Evolutionary conservation across 345 rosid species (phyloP).

Genomic region (Gossypioides kirkii): DNA sequence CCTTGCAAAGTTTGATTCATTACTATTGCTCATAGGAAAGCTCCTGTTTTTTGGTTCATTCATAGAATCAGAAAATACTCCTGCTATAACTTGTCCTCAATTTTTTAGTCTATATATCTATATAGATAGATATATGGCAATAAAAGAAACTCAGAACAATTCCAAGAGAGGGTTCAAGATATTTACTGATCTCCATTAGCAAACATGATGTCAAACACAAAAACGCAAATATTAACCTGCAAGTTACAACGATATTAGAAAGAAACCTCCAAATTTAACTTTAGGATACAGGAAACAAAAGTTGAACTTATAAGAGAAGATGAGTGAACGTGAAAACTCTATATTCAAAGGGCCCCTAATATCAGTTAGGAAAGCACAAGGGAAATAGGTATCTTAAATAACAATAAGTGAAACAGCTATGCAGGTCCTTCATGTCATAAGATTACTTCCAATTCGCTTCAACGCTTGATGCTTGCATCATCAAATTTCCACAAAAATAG

Average conservation of each 20-base stretch:
- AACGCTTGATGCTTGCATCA: neutral
- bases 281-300: neutral
- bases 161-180: slow-evolving; percentile 29
- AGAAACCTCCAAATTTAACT: slow-evolving; percentile 10
- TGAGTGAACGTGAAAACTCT: neutral
- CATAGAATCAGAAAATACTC: neutral
- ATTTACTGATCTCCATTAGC: slow-evolving; percentile 73
- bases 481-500: neutral
- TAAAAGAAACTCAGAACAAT: neutral
- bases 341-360: neutral
- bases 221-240: slow-evolving; percentile 81
- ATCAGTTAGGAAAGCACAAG: neutral
- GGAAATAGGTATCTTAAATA: neutral
- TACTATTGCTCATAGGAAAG: neutral
- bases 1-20: neutral
- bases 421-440: neutral
- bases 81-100: neutral
- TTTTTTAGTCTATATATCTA: neutral
- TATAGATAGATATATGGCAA: neutral
- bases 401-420: neutral
- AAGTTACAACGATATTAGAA: slow-evolving; percentile 19
- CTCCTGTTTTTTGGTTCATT: neutral
- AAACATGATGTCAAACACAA: slow-evolving; percentile 85
- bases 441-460: neutral
- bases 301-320: neutral